Evolutionary conservation across 2,329 filamentous ascomycete genomes (phyloP).

Genomic region (Sporothrix euskadiensis): DNA sequence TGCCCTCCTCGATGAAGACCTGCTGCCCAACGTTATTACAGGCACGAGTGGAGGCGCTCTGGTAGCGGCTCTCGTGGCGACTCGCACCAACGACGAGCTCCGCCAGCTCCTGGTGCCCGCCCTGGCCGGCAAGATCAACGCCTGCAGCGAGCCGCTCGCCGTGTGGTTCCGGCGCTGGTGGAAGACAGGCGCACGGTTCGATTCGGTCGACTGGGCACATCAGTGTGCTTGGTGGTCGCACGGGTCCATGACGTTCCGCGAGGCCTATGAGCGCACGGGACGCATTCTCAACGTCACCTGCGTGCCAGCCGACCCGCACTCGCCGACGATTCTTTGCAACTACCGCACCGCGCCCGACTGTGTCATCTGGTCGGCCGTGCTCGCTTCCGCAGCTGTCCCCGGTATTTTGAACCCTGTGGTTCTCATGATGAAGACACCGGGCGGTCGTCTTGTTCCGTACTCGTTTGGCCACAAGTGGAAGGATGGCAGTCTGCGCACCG

Average conservation of each 20-base stretch:
- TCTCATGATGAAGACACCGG: slow-evolving; percentile 78
- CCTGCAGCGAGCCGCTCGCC: slow-evolving; percentile 74
- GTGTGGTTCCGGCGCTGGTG: slow-evolving; percentile 86
- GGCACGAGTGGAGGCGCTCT: slow-evolving; percentile 93
- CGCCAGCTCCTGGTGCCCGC: slow-evolving; percentile 82
- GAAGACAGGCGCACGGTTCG: slow-evolving; percentile 89
- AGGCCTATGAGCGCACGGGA: slow-evolving; percentile 91
- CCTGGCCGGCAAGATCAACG: slow-evolving; percentile 79
- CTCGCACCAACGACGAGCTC: slow-evolving; percentile 87
- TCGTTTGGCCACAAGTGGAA: slow-evolving; percentile 99
- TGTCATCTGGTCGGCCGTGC: slow-evolving; percentile 94
- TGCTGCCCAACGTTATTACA: slow-evolving; percentile 91
- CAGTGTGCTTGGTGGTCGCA: slow-evolving; percentile 86
- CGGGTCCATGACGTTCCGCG: slow-evolving; percentile 89
- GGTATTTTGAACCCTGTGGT: slow-evolving; percentile 95
- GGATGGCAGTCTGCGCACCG: slow-evolving; percentile 88
- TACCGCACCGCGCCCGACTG: slow-evolving; percentile 95
- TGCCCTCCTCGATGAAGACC: slow-evolving; percentile 79
- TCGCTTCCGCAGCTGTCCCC: slow-evolving; percentile 92
- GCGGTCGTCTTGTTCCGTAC: slow-evolving; percentile 70
- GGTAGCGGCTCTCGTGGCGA: slow-evolving; percentile 82
- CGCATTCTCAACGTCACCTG: slow-evolving; percentile 95
- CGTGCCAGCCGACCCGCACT: slow-evolving; percentile 93
- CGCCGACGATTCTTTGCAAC: slow-evolving; percentile 87
- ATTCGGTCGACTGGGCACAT: slow-evolving; percentile 86